Conservation (phyloP, 1,284 basidiomycete genomes). For the Malassezia pachydermatis region DNA sequence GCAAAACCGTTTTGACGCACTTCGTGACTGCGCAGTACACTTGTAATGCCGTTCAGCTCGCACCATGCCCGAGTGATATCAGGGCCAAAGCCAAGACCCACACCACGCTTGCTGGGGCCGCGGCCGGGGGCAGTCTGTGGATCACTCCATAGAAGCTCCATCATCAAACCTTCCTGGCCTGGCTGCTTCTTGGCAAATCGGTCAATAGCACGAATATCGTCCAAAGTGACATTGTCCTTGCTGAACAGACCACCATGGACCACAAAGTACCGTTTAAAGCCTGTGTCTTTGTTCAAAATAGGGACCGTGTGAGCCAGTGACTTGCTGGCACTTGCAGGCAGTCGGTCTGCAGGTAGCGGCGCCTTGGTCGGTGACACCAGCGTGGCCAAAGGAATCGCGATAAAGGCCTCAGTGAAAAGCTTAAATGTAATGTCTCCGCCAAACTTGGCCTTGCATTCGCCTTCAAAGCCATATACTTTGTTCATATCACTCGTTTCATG, state of each 20-base stretch:
- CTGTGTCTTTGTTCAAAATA: conserved; percentile 66
- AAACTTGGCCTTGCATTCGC: conserved; percentile 65
- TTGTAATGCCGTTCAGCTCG: conserved; percentile 71
- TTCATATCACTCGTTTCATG: conserved; percentile 87
- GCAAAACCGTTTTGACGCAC: conserved; percentile 80
- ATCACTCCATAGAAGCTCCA: conserved; percentile 62
- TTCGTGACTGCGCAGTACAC: conserved; percentile 90
- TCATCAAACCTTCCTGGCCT: conserved; percentile 90
- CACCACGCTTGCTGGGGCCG: conserved; percentile 91
- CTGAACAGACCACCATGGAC: conserved; percentile 87
- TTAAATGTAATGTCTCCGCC: conserved; percentile 43
- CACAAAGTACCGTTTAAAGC: conserved; percentile 81
- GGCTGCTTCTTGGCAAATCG: conserved; percentile 74
- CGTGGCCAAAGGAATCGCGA: conserved; percentile 64
- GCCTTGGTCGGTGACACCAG: conserved; percentile 65
- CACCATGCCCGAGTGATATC: conserved; percentile 60
- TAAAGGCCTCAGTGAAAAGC: conserved; percentile 40
- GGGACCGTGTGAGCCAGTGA: conserved; percentile 36
- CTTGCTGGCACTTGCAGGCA: conserved; percentile 26
- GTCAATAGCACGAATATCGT: conserved; percentile 78
- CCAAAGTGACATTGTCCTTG: conserved; percentile 81
- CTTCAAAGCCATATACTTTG: conserved; percentile 65
- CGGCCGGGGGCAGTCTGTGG: conserved; percentile 82
- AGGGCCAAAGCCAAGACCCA: conserved; percentile 89
- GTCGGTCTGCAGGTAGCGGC: conserved; percentile 49